Evolutionary conservation across 2,329 filamentous ascomycete genomes (phyloP), one percentile per base, ranked within the genome.

Genomic region (Ceratocystis albifundus): DNA sequence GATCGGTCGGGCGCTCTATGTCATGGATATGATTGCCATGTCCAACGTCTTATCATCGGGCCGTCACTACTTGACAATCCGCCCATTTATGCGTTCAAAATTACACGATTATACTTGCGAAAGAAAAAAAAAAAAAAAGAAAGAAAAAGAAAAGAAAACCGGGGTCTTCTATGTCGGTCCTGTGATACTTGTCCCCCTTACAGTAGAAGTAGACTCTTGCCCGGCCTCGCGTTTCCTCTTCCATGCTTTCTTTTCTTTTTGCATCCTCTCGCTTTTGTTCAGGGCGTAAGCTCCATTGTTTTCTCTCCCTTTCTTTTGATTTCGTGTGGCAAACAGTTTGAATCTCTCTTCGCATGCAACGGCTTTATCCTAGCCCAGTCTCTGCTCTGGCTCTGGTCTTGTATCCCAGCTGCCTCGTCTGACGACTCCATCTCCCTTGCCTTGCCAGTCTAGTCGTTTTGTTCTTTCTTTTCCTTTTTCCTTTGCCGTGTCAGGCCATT

Each of bases 301-400:
- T 6, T 20, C 25, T 28, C 25, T 57, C 53, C 22, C 25, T 57
- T 28, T 22, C 22, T 12, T 25, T 25, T 50, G n/a, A 17, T 50
- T 28, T 17, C 25, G 15, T 12, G 25, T 32, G 53, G 53, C 53
- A 17, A 57, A 32, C 22, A 30, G 17, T 57, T 30, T 57, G 53
- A 57, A 57, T 12, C 25, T 57, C 53, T 32, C 53, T 28, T 57
- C 30, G 25, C 53, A 57, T 57, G 53, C 53, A 57, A 57, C 53
- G 4, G 28, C 22, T 57, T 28, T 57, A 28, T 32, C 25, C 22
- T 28, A 57, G 20, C 53, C 36, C 25, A 57, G 30, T 57, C 4
- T 57, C 30, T 57, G 25, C 8, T 28, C 5, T 30, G 5, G 25
- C 53, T 57, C n/a, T 17, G n/a, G 53, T 32, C n/a, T 41, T 28